These are phyloP conservation scores for Phytophthora fragariaefolia DNA, from an alignment of 352 stramenopile genomes.

Conservation along the genomic window DNA sequence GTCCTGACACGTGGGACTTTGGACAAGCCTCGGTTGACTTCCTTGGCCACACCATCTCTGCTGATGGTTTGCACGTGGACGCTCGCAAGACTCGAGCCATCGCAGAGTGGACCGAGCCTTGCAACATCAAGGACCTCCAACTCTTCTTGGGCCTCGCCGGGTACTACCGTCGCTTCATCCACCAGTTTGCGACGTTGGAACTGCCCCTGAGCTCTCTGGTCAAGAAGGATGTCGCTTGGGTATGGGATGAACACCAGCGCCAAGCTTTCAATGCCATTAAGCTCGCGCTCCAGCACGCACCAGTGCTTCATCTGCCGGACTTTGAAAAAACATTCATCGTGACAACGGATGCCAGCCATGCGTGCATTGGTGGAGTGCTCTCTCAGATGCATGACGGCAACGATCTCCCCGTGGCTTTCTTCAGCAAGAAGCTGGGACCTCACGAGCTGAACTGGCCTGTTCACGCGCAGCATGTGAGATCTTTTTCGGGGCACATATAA, in stretches of 20 bases:
- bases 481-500: slow-evolving; percentile 16
- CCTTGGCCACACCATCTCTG: slow-evolving; percentile 31
- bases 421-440: too few relatives aligned
- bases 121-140: slow-evolving; percentile 24
- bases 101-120: slow-evolving; percentile 10
- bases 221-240: slow-evolving; percentile 2
- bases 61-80: slow-evolving; percentile 19
- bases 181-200: slow-evolving; percentile 20
- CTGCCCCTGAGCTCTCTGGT: slow-evolving; percentile 21
- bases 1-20: slow-evolving; percentile 24
- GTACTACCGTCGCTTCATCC: slow-evolving; percentile 38
- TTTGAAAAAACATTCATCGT: slow-evolving; percentile 40
- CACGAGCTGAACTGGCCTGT: not conserved
- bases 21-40: slow-evolving; percentile 22
- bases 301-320: slow-evolving; percentile 36
- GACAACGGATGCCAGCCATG: slow-evolving; percentile 39
- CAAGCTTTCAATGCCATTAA: slow-evolving; percentile 23
- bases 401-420: too few relatives aligned
- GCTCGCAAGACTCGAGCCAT: slow-evolving; percentile 27
- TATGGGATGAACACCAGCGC: not conserved
- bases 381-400: too few relatives aligned
- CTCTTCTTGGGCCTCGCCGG: slow-evolving; percentile 32
- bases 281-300: slow-evolving; percentile 30
- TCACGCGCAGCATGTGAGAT: slow-evolving; percentile 24
- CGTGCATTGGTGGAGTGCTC: too few relatives aligned